Conservation (phyloP, 495 filamentous ascomycete genomes). For the Aspergillus kassunensis region DNA sequence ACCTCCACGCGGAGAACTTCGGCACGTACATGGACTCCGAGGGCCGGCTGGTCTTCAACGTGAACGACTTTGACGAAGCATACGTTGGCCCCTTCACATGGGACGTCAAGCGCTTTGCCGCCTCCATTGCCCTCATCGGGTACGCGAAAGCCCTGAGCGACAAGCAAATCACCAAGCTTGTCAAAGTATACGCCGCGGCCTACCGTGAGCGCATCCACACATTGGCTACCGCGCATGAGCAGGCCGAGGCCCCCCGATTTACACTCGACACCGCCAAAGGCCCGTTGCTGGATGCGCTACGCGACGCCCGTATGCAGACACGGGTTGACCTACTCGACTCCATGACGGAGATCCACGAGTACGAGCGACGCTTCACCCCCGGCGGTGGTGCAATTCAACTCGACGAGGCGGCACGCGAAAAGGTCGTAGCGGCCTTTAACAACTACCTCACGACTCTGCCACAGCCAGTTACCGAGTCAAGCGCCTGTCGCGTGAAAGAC, state of each 20-base stretch:
- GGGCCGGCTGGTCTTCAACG: slow-evolving; percentile 16
- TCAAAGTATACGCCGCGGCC: slow-evolving; percentile 7
- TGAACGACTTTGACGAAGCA: slow-evolving; percentile 20
- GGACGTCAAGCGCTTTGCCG: slow-evolving; percentile 15
- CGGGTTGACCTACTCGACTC: slow-evolving; percentile 7
- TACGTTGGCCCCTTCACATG: slow-evolving; percentile 17
- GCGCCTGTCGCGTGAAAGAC: slow-evolving; percentile 11
- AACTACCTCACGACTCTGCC: slow-evolving; percentile 14
- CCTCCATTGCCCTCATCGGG: slow-evolving; percentile 16
- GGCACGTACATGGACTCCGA: slow-evolving; percentile 17
- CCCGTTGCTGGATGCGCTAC: slow-evolving; percentile 11
- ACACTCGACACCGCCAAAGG: slow-evolving; percentile 17
- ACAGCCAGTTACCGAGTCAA: not conserved
- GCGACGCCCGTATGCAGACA: slow-evolving; percentile 9
- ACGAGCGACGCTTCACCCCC: slow-evolving; percentile 11
- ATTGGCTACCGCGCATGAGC: not conserved
- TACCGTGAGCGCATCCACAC: slow-evolving; percentile 16
- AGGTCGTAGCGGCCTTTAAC: slow-evolving; percentile 7
- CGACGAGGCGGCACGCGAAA: slow-evolving; percentile 8
- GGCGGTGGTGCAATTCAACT: slow-evolving; percentile 12
- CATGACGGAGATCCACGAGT: slow-evolving; percentile 16
- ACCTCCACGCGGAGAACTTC: slow-evolving; percentile 19
- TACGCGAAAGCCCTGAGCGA: slow-evolving; percentile 18
- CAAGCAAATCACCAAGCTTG: slow-evolving; percentile 13
- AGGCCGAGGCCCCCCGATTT: slow-evolving; percentile 4